Conservation (phyloP, 2,329 filamentous ascomycete genomes). For the Pestalotiopsis sp. region DNA sequence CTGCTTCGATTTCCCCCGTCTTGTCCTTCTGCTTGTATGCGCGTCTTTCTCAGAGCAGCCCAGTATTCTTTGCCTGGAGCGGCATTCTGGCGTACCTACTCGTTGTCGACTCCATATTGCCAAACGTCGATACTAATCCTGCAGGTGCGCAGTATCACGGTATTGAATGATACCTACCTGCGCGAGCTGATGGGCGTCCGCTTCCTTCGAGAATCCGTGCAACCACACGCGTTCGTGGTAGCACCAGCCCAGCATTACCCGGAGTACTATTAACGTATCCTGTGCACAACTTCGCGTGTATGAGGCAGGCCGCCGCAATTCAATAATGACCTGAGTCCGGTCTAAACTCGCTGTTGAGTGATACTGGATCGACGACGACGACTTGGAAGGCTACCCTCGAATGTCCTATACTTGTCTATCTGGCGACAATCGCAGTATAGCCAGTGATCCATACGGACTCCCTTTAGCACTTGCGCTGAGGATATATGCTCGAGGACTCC, state of each 20-base stretch:
- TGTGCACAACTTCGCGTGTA: background rate
- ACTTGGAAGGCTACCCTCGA: background rate
- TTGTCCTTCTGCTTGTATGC: constrained; percentile 1
- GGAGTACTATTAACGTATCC: background rate
- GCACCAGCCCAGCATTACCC: background rate
- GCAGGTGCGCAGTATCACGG: background rate
- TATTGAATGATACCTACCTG: background rate
- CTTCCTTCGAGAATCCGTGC: background rate
- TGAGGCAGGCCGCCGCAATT: background rate
- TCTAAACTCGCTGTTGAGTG: background rate
- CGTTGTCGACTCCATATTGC: too few relatives aligned
- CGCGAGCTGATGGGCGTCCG: background rate
- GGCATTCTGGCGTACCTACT: background rate
- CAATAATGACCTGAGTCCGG: background rate
- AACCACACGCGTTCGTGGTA: background rate
- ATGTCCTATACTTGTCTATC: constrained; percentile 12
- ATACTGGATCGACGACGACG: background rate
- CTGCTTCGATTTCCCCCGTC: background rate
- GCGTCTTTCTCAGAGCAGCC: background rate
- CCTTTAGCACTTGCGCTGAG: too few relatives aligned
- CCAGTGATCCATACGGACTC: background rate
- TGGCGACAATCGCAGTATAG: constrained; percentile 12
- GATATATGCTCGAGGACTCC: too few relatives aligned
- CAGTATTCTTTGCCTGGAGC: background rate
- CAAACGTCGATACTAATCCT: background rate